Conservation (phyloP, 208 protist species). For the Lotmaria passim region DNA sequence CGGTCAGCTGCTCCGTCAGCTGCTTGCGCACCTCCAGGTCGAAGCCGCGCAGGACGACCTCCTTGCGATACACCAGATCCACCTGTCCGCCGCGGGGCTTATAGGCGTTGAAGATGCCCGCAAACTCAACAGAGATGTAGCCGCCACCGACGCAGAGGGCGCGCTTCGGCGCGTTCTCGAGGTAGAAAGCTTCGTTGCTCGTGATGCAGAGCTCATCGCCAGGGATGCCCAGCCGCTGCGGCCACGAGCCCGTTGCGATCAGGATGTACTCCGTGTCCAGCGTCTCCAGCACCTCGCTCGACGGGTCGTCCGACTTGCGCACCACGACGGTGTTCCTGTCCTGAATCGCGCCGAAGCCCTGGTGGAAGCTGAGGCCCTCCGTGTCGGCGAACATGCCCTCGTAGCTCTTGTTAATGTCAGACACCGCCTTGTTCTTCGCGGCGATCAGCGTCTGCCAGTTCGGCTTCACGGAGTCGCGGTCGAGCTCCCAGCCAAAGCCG, state of each 20-base stretch:
- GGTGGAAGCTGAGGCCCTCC: constrained; percentile 83
- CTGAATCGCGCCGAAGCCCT: constrained; percentile 78
- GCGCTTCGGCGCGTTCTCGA: constrained; percentile 75
- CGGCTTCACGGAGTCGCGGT: constrained; percentile 46
- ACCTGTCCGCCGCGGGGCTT: constrained; percentile 72
- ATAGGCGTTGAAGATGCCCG: constrained; percentile 92
- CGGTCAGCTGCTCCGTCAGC: constrained; percentile 78
- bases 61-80: constrained; percentile 79
- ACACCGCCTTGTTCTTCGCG: constrained; percentile 87
- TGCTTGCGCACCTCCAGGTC: constrained; percentile 79
- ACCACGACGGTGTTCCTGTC: constrained; percentile 79
- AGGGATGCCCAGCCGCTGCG: constrained; percentile 73
- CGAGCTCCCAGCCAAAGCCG: constrained; percentile 86
- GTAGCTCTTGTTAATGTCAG: constrained; percentile 92
- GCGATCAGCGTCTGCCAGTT: constrained; percentile 90
- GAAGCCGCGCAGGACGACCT: constrained; percentile 88
- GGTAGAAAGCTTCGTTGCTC: constrained; percentile 93
- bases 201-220: constrained; percentile 91
- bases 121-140: constrained; percentile 93
- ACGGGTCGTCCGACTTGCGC: constrained; percentile 53
- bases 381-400: constrained; percentile 89
- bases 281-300: constrained; percentile 58
- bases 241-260: constrained; percentile 87
- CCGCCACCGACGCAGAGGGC: constrained; percentile 88
- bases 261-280: constrained; percentile 84